These are phyloP conservation scores for Lactarius vividus DNA, from an alignment of 768 basidiomycete species.

Conservation along the genomic window DNA sequence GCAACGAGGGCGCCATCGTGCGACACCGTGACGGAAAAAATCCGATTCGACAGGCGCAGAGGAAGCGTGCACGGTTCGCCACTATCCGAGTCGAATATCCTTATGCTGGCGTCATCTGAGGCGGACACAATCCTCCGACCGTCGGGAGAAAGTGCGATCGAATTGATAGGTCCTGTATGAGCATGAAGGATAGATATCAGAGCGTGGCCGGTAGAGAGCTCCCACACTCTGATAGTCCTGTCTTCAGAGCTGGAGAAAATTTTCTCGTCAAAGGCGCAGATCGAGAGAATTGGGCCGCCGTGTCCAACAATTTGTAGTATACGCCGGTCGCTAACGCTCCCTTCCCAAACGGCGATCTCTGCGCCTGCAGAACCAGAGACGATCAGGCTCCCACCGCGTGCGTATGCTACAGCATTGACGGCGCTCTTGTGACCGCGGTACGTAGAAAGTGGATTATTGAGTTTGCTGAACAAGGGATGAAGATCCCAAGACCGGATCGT, in stretches of 20 bases:
- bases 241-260: constrained; percentile 21
- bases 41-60: not conserved
- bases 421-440: constrained; percentile 30
- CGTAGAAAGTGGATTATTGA: not conserved
- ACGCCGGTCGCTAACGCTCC: not conserved
- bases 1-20: constrained; percentile 12
- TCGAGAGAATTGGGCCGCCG: constrained; percentile 1
- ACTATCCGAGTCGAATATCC: constrained; percentile 14
- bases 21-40: constrained; percentile 8
- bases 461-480: not conserved
- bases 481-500: constrained; percentile 14
- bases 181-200: constrained; percentile 34
- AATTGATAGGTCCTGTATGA: constrained; percentile 15
- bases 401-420: constrained; percentile 14
- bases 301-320: constrained; percentile 3
- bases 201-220: constrained; percentile 1
- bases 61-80: constrained; percentile 15
- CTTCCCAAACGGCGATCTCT: constrained; percentile 18
- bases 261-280: constrained; percentile 5
- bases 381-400: not conserved
- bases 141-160: constrained; percentile 3
- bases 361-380: constrained; percentile 13
- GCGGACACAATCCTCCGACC: constrained; percentile 12
- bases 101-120: constrained; percentile 16
- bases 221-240: constrained; percentile 20